phyloP scores from a whole-genome alignment of 169 alveolate genomes.

The Perkinsus olseni region DNA sequence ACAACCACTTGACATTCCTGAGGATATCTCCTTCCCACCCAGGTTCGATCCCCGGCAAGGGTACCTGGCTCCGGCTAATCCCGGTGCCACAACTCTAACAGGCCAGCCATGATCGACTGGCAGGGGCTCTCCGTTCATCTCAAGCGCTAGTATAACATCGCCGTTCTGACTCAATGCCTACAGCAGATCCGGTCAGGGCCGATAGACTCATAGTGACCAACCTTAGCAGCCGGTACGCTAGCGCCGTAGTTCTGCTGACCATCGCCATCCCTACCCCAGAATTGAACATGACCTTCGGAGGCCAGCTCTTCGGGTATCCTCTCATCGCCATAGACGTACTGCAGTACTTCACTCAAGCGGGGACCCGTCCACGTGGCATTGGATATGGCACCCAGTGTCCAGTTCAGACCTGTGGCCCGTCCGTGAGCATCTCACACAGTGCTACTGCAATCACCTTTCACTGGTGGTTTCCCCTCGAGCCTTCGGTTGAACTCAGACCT shows the following conservation, averaged over 20 bases:
- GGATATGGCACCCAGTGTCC: constrained; percentile 14
- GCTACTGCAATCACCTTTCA: constrained; percentile 4
- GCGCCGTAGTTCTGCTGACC: background rate
- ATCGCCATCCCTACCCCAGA: background rate
- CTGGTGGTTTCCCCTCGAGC: background rate
- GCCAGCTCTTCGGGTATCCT: background rate
- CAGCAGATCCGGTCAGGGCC: constrained; percentile 6
- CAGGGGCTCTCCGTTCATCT: constrained; percentile 39
- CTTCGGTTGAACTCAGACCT: constrained; percentile 22
- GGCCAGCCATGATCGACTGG: constrained; percentile 53
- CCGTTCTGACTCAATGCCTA: constrained; percentile 9
- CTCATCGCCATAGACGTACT: background rate
- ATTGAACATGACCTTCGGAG: background rate
- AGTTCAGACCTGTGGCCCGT: constrained; percentile 3
- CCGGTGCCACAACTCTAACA: constrained; percentile 47
- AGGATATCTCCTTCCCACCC: background rate
- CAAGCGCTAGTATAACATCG: constrained; percentile 44
- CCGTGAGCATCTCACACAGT: background rate
- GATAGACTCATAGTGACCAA: constrained; percentile 24
- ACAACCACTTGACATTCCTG: constrained; percentile 48
- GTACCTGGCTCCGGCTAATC: constrained; percentile 8
- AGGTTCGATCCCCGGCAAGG: constrained; percentile 22
- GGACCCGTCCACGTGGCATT: constrained; percentile 16
- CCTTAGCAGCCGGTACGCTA: constrained; percentile 23
- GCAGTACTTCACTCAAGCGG: background rate